phyloP scores from a whole-genome alignment of 768 basidiomycete genomes.

The Mycena epipterygia region DNA sequence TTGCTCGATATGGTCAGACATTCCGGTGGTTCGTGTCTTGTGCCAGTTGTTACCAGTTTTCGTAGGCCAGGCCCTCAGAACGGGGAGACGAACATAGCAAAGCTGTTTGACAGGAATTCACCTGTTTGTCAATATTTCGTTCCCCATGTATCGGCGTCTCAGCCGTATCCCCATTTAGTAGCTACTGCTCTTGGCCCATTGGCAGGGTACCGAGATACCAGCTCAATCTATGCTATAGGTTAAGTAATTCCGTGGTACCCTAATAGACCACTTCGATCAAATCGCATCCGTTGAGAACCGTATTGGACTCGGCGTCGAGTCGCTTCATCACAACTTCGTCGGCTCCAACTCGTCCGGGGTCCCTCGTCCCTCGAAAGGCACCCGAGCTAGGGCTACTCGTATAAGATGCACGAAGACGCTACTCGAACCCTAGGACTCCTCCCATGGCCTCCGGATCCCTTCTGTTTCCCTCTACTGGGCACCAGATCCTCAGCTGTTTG shows the following conservation, averaged over 20 bases:
- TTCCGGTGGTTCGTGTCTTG: slow-evolving; percentile 7
- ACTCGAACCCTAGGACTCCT: background rate
- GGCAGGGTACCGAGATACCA: too few species aligned
- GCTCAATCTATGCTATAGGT: too few species aligned
- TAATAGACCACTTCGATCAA: too few species aligned
- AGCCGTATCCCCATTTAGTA: too few species aligned
- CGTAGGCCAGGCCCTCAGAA: background rate
- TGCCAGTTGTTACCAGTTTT: background rate
- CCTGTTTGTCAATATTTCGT: background rate
- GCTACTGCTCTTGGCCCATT: too few species aligned
- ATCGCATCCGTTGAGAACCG: too few species aligned
- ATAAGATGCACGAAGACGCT: slow-evolving; percentile 4
- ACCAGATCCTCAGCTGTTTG: slow-evolving; percentile 44
- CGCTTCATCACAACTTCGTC: too few species aligned
- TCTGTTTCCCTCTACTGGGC: slow-evolving; percentile 42
- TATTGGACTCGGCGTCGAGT: too few species aligned
- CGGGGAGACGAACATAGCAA: background rate
- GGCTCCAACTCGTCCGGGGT: too few species aligned
- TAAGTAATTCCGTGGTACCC: too few species aligned
- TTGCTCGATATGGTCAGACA: slow-evolving; percentile 32
- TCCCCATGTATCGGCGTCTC: background rate
- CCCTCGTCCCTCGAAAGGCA: too few species aligned
- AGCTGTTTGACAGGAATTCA: background rate
- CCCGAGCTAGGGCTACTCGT: background rate
- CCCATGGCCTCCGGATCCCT: background rate